Conservation (phyloP, 768 basidiomycete genomes). For the Amanita phalloides region DNA sequence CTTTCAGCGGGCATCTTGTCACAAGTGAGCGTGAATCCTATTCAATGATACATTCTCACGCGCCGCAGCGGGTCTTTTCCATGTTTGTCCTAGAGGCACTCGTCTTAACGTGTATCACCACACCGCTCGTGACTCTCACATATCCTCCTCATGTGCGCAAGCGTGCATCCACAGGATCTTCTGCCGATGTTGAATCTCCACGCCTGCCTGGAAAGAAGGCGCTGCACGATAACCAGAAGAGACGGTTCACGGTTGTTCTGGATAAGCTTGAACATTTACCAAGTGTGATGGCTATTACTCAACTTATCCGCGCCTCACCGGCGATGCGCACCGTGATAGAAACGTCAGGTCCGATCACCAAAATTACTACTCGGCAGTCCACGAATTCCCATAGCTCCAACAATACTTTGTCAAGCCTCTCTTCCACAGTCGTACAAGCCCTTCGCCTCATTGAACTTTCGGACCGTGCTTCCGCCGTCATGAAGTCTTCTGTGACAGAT, state of each 20-base stretch:
- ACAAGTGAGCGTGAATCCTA: conserved; percentile 19
- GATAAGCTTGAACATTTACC: conserved; percentile 88
- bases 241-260: conserved; percentile 74
- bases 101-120: conserved; percentile 78
- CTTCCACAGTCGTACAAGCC: conserved; percentile 32
- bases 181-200: conserved; percentile 10
- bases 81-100: conserved; percentile 92
- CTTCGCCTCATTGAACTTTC: conserved; percentile 80
- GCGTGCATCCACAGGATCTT: conserved; percentile 34
- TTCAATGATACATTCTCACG: not conserved
- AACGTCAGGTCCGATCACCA: not conserved
- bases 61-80: conserved; percentile 59
- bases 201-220: not conserved
- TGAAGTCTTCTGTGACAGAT: conserved; percentile 70
- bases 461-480: conserved; percentile 80
- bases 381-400: not conserved
- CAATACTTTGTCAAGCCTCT: not conserved
- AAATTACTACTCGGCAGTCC: not conserved
- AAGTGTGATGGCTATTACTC: conserved; percentile 81
- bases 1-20: conserved; percentile 71
- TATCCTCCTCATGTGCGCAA: conserved; percentile 48
- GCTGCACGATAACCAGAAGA: conserved; percentile 19
- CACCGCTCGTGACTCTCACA: conserved; percentile 39
- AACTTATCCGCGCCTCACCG: conserved; percentile 51
- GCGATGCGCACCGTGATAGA: conserved; percentile 11